phyloP scores from a whole-genome alignment of 2,329 filamentous ascomycete species.

The Pseudogymnoascus sp. region DNA sequence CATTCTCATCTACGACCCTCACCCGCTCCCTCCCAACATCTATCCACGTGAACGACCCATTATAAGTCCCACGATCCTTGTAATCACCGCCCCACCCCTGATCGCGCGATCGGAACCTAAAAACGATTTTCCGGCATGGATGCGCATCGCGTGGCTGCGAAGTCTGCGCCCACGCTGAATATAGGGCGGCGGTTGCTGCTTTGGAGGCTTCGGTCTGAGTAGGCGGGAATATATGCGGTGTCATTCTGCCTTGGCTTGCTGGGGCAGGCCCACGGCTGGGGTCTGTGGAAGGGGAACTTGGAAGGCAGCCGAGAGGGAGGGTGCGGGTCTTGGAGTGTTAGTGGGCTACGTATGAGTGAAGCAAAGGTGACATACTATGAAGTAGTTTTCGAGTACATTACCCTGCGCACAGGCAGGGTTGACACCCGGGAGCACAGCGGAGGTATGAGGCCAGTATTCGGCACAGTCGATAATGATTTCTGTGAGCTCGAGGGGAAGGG shows the following conservation, averaged over 20 bases:
- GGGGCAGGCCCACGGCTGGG: neutral
- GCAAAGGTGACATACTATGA: slow-evolving; percentile 32
- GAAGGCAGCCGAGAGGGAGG: neutral
- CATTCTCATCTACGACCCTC: slow-evolving; percentile 27
- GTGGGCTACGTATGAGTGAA: slow-evolving; percentile 9
- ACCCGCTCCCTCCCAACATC: slow-evolving; percentile 54
- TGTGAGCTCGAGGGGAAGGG: slow-evolving; percentile 48
- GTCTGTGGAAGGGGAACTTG: slow-evolving; percentile 18
- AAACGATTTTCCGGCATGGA: slow-evolving; percentile 55
- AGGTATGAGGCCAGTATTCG: slow-evolving; percentile 53
- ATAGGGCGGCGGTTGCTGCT: neutral
- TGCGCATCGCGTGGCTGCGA: slow-evolving; percentile 25
- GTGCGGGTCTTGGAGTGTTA: slow-evolving; percentile 4
- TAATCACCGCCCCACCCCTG: slow-evolving; percentile 48
- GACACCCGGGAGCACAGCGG: slow-evolving; percentile 14
- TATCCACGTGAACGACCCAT: slow-evolving; percentile 54
- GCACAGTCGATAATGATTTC: slow-evolving; percentile 51
- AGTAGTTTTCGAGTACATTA: slow-evolving; percentile 29
- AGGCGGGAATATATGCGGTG: neutral
- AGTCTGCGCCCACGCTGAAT: slow-evolving; percentile 15
- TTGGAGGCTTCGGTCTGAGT: neutral
- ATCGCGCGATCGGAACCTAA: slow-evolving; percentile 49
- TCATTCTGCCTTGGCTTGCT: neutral
- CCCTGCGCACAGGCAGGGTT: neutral
- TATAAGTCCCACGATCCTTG: slow-evolving; percentile 34